Percentiles rank a stretch among this genome's conserved stretches.
phyloP scores from a whole-genome alignment of 2,329 filamentous ascomycete species.

The Calonectria crousiana region DNA sequence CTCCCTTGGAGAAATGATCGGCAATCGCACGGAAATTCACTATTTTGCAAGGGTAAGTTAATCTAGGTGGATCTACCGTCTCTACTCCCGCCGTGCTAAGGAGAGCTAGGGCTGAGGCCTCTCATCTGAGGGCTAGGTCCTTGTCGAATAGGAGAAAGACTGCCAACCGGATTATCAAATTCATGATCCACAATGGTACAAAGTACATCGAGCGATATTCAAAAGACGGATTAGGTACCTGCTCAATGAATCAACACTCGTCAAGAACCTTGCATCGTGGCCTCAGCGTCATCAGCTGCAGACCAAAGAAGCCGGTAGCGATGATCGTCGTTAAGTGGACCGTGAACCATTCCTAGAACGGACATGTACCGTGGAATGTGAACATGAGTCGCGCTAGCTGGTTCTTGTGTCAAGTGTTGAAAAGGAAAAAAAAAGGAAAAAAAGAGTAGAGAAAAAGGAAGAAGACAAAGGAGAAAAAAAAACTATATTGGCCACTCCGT shows the following conservation, averaged over 20 bases:
- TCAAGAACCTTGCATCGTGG: conserved; percentile 1
- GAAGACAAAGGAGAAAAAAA: no score
- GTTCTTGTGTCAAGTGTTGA: neutral
- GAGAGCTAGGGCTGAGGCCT: neutral
- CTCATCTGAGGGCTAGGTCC: neutral
- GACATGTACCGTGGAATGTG: conserved; percentile 31
- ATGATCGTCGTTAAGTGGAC: conserved; percentile 16
- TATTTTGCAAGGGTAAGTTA: neutral
- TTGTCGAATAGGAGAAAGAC: neutral
- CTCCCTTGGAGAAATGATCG: neutral
- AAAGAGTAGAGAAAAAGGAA: neutral
- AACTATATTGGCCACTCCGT: no score
- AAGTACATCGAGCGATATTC: neutral
- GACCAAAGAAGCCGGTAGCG: neutral
- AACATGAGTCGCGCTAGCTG: conserved; percentile 1
- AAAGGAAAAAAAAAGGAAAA: neutral
- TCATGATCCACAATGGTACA: neutral
- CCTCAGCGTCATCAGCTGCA: neutral
- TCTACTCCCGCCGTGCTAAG: neutral
- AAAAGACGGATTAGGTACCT: neutral
- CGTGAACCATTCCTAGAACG: conserved; percentile 12
- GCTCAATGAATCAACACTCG: neutral
- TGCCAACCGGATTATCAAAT: neutral
- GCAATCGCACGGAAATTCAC: neutral
- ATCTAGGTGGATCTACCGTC: neutral